A percentile compares a stretch with the other conserved stretches of the same genome.
phyloP scores from a whole-genome alignment of 768 basidiomycete genomes.

The Suillus discolor region DNA sequence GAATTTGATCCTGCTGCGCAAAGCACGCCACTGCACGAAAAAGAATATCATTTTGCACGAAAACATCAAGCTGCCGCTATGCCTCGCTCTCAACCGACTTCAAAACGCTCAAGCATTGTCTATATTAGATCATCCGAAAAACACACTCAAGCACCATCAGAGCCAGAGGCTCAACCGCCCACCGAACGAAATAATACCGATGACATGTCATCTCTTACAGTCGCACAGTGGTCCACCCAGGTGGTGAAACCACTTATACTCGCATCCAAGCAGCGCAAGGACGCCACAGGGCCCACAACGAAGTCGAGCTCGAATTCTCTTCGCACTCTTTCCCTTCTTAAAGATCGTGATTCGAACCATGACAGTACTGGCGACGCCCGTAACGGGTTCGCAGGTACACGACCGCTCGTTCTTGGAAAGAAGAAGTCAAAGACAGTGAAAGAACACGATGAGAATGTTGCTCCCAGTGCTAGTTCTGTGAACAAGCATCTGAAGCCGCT shows the following conservation, averaged over 20 bases:
- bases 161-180: neutral
- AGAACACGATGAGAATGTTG: slow-evolving; percentile 35
- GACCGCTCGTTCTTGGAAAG: slow-evolving; percentile 61
- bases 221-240: slow-evolving; percentile 51
- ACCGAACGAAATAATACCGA: slow-evolving; percentile 11
- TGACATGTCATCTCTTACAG: slow-evolving; percentile 28
- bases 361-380: slow-evolving; percentile 22
- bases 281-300: slow-evolving; percentile 15
- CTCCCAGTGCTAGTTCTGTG: slow-evolving; percentile 34
- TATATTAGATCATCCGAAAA: slow-evolving; percentile 63
- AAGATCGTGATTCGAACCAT: slow-evolving; percentile 53
- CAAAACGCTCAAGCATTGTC: slow-evolving; percentile 60
- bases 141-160: slow-evolving; percentile 18
- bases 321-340: slow-evolving; percentile 63
- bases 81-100: slow-evolving; percentile 22
- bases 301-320: slow-evolving; percentile 47
- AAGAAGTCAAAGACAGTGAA: slow-evolving; percentile 45
- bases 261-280: slow-evolving; percentile 52
- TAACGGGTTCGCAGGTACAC: slow-evolving; percentile 37
- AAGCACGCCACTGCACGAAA: slow-evolving; percentile 61
- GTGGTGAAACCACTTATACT: slow-evolving; percentile 56
- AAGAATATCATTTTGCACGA: slow-evolving; percentile 18
- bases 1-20: slow-evolving; percentile 39
- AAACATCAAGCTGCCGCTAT: slow-evolving; percentile 23
- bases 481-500: slow-evolving; percentile 60